Conservation (phyloP, 768 basidiomycete species). For the Tremella mesenterica region DNA sequence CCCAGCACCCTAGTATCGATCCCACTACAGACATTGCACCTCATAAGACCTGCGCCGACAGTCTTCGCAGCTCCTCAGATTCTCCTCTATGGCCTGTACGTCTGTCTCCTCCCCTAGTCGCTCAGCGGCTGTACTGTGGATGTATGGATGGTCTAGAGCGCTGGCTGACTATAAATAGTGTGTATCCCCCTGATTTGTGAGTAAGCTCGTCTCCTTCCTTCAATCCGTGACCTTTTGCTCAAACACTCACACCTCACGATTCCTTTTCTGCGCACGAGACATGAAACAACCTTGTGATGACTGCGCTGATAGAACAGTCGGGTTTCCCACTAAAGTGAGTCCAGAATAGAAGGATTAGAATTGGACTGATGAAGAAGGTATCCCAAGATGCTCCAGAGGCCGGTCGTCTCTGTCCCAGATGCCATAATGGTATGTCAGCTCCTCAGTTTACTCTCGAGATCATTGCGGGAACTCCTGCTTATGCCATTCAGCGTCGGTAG, state of each 20-base stretch:
- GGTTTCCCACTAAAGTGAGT: conserved; percentile 33
- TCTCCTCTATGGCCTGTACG: too few relatives aligned
- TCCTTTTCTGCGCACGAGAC: not conserved
- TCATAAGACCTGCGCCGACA: too few relatives aligned
- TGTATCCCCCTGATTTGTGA: conserved; percentile 39
- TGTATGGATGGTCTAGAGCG: too few relatives aligned
- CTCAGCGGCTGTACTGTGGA: too few relatives aligned
- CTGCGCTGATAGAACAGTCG: conserved; percentile 14
- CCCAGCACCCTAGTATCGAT: too few relatives aligned
- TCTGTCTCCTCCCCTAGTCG: too few relatives aligned
- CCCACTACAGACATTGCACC: too few relatives aligned
- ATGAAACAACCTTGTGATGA: not conserved
- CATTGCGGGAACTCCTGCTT: not conserved
- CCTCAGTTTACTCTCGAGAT: not conserved
- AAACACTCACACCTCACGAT: not conserved
- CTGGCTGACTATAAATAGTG: conserved; percentile 20
- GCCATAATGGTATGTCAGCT: conserved; percentile 30
- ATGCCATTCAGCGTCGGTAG: conserved; percentile 18
- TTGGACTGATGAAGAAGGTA: conserved; percentile 13
- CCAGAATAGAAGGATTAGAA: not conserved
- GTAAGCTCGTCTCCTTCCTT: not conserved
- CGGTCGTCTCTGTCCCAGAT: conserved; percentile 33
- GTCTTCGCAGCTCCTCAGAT: too few relatives aligned
- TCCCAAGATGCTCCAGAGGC: conserved; percentile 20
- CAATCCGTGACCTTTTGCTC: not conserved